Base-by-base conservation (phyloP, 768 basidiomycete genomes). In the Mycena metata region DNA sequence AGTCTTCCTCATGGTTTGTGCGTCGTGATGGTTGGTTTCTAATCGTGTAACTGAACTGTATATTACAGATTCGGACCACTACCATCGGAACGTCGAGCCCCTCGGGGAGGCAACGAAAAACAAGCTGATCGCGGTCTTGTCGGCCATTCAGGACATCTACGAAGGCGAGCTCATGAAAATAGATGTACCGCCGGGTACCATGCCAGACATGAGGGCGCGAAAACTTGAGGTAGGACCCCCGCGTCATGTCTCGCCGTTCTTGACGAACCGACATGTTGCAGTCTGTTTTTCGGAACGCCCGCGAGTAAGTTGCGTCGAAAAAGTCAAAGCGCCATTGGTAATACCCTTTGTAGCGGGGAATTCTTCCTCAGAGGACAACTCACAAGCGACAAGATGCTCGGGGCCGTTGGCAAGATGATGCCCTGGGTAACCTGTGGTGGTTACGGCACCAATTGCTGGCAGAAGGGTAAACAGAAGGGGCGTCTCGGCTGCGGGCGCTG, bases 391-490 rank as follows among this genome's bases (percentile, higher is more conserved):
- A 60, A 60, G 21, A 60, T 60, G 47, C 59, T 60, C 47, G 47
- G 59, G 12, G 59, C 59, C 11, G 36, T 60, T 2, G 59, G 59
- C 0, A 23, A 15, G n/a, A 60, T 60, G 59, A 60, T 60, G 59
- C 59, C 59, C 36, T 50, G 47, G 59, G 46, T 60, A 1, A 60
- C 59, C 3, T 60, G 59, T 15, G 59, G 46, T 2, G 59, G 59
- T 16, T 46, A 50, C 36, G 59, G 50, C 47, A 60, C 59, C 5
- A 47, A 47, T 3, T 60, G 59, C 59, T 60, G 59, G 59, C 9
- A n/a, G 21, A 60, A 60, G n/a, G 59, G 59, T 35, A 60, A 60
- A 19, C 59, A 60, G 47, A 60, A 60, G n/a, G 47, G 47, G 2
- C 59, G 47, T 30, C 46, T 60, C 13, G 23, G 59, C 6, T 60